Percentiles rank a stretch among this genome's conserved stretches.
phyloP scores from a whole-genome alignment of 768 basidiomycete genomes.

The Boletus vermiculosoides region DNA sequence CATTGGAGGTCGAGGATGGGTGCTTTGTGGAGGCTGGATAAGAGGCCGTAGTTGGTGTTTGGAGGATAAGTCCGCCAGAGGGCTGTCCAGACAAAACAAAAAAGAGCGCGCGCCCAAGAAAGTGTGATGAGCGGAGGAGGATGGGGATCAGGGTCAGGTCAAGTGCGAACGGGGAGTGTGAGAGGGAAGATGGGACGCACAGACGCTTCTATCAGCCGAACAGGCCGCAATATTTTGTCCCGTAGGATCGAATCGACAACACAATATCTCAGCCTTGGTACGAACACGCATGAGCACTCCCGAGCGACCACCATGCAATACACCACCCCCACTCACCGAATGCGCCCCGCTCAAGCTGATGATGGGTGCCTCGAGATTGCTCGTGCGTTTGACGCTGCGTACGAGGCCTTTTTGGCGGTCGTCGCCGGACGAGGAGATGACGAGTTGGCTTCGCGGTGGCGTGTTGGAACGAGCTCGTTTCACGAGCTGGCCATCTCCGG shows the following conservation, averaged over 20 bases:
- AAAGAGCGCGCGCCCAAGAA: neutral
- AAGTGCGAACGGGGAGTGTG: neutral
- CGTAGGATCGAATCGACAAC: conserved; percentile 90
- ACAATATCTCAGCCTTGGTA: conserved; percentile 76
- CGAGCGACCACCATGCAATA: neutral
- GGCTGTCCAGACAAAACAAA: conserved; percentile 43
- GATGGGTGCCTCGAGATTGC: conserved; percentile 90
- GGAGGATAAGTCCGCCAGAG: conserved; percentile 91
- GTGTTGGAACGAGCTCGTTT: conserved; percentile 58
- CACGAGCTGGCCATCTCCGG: conserved; percentile 50
- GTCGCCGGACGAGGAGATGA: conserved; percentile 73
- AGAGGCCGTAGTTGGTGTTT: conserved; percentile 87
- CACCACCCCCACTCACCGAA: conserved; percentile 51
- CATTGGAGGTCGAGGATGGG: conserved; percentile 92
- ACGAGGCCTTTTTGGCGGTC: conserved; percentile 77
- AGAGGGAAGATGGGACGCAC: conserved; percentile 46
- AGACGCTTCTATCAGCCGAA: conserved; percentile 86
- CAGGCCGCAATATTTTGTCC: conserved; percentile 94
- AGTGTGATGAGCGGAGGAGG: neutral
- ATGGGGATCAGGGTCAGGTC: neutral
- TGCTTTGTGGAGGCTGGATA: conserved; percentile 82
- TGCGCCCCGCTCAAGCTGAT: conserved; percentile 87
- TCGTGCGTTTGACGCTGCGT: conserved; percentile 87
- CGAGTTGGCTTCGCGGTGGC: conserved; percentile 63
- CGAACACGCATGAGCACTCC: neutral